Evolutionary conservation across 2,329 filamentous ascomycete species (phyloP), one percentile per base, ranked within the genome.

Genomic region (Chalara sp.): DNA sequence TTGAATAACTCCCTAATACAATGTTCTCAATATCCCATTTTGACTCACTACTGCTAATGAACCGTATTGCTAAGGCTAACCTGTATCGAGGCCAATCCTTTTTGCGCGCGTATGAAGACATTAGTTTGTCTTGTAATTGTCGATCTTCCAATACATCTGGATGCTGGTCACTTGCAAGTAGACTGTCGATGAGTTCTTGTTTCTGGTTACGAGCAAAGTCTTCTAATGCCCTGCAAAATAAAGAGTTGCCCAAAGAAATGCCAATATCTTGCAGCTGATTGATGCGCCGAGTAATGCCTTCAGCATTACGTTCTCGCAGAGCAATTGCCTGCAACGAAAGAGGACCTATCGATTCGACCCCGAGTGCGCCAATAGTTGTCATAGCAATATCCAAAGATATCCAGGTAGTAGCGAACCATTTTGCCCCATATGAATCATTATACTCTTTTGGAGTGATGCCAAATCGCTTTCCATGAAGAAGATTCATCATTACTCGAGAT

Each of bases 321-420:
- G 84, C 88, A 66, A 96, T 81, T 44, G 91, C 84, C 56, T 90
- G 86, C 21, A 96, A 65, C 4, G 89, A 86, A 13, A 86, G 70
- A 0, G 89, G 85, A 0, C 90, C 90, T 55, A 96, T 84, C 35
- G 75, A 72, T 45, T 80, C 74, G 5, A 95, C 72, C 2, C 87
- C 87, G 47, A 95, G 78, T 60, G 86, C 80, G 50, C 78, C 75
- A 13, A 93, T 71, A 6, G 87, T 76, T 33, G 79, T 79, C 49
- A 95, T 80, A 30, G 89, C 81, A 57, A 85, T 79, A 50, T 91
- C 82, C 7, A 90, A 72, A 1, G 84, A 80, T 28, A 93, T 76
- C 66, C 87, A 86, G 51, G 75, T 84, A 1, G 83, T 86, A 7
- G 90, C 90, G 64, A 96, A 91, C 71, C 89, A 82, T 56, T 84